phyloP scores from a whole-genome alignment of 129 eudicot genomes.

The Mikania micrantha region DNA sequence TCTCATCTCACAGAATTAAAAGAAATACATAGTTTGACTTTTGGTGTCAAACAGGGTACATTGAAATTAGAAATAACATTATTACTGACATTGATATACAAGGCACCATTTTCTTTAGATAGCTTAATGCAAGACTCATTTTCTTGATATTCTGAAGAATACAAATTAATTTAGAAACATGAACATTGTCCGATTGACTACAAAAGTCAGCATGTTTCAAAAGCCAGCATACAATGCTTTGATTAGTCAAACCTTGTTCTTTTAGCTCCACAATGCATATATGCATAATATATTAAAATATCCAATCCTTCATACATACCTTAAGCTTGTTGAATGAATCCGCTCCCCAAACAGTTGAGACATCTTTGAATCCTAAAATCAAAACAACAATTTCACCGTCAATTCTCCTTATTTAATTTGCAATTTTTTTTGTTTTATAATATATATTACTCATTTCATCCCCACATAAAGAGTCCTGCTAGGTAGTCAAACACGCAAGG shows the following conservation, averaged over 20 bases:
- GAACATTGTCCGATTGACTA: not conserved
- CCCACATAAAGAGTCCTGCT: not conserved
- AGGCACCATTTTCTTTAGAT: not conserved
- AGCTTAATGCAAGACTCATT: not conserved
- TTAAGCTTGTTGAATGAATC: constrained; percentile 32
- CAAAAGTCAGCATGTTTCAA: not conserved
- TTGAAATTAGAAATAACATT: not conserved
- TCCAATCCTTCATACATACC: constrained; percentile 3
- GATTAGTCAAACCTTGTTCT: too few species aligned
- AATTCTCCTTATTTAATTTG: not conserved
- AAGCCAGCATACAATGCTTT: too few species aligned
- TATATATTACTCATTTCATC: not conserved
- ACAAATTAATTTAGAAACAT: too few species aligned
- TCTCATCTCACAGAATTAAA: not conserved
- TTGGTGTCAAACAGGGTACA: not conserved
- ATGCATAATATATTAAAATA: not conserved
- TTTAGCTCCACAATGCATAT: not conserved
- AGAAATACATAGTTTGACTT: constrained; percentile 1
- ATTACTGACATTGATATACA: not conserved
- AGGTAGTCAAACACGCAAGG: not conserved
- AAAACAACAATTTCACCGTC: not conserved
- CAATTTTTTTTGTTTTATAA: not conserved
- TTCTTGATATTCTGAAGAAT: not conserved
- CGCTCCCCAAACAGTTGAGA: constrained; percentile 86
- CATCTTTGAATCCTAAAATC: constrained; percentile 68